Evolutionary conservation across 805 yeast genomes (phyloP), one percentile per base, ranked within the genome.

Genomic region (Teunomyces panamensis): DNA sequence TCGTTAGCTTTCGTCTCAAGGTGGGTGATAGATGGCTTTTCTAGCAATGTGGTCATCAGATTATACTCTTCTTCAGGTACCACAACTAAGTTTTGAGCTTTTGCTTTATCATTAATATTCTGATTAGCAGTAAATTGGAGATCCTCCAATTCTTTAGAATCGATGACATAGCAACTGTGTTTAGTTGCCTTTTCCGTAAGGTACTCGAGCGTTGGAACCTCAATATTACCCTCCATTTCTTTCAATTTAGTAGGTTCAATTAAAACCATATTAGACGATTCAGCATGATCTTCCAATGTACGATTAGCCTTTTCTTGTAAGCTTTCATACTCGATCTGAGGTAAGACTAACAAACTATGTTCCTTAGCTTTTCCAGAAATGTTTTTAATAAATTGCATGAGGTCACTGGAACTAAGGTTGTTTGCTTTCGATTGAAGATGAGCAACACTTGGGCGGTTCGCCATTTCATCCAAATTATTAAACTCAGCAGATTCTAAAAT

Each of bases 21-120:
- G 39, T 61, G 57, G 0, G 66, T 71, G 5, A 61, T 11, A 14
- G 65, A 36, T 5, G 78, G 76, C n/a, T 45, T 37, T 8, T 49
- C 46, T 2, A 34, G 10, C 24, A 20, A 39, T 14, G 47, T 49
- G 41, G 28, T 29, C 51, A 43, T 43, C 26, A 39, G 14, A 6
- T 39, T 33, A 30, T 52, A 49, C 13, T 58, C 57, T 1, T 39
- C 42, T 26, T 51, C 49, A 0, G 51, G 43, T 11, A 58, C 26
- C 3, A 51, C 48, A 1, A 51, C 54, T 30, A 57, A 48, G 3
- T 59, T 60, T 11, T 43, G 33, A 6, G 44, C 49, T 2, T 48
- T 48, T 9, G 56, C 57, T 17, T 26, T 46, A 0, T 39, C 47
- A 0, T 32, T 36, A 9, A 54, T 42, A 3, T 36, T 13, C 24